Base-by-base conservation (phyloP, 768 basidiomycete species). In the Collybia mongolica region DNA sequence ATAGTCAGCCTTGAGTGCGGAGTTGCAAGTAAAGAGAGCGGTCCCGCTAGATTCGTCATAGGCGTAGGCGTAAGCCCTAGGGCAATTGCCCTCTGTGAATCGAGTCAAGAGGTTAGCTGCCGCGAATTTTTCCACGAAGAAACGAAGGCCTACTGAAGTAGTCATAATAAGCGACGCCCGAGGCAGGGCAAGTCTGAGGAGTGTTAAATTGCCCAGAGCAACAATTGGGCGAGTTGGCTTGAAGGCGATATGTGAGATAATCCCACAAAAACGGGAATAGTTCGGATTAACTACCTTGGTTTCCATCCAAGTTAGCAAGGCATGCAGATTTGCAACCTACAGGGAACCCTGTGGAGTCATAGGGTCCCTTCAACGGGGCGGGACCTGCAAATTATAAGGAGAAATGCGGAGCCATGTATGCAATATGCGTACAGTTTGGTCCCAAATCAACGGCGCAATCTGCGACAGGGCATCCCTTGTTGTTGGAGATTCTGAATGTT, bases 251-350 rank as follows among this genome's bases (percentile, higher is more conserved):
- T 18, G 18, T 18, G 44, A 45, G 39, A 15, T 6, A 32, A 17
- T 18, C 24, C n/a, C n/a, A n/a, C 7, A 23, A 43, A 37, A n/a
- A 28, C 18, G 37, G 49, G 7, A 6, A 44, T 26, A 18, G 15
- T 11, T 17, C 20, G 18, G 18, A 3, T 8, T 5, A 35, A 15
- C 7, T 51, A 69, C 71, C 62, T 61, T 60, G 72, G 54, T 75
- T 72, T 39, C 74, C 74, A 52, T 73, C 69, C 32, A 75, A 53
- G 54, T 74, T 72, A 9, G 71, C 72, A 0, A 61, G 51, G 55
- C 84, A 86, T 28, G 84, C 83, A 45, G 77, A 81, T 58, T 75
- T 76, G 66, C 84, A 86, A 2, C 84, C 84, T 6, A 83, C 75
- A 1, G 77, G 71, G 59, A 72, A 75, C 14, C 82, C 82, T n/a